Evolutionary conservation across 2,329 filamentous ascomycete genomes (phyloP).

Genomic region (Aspergillus ruber): DNA sequence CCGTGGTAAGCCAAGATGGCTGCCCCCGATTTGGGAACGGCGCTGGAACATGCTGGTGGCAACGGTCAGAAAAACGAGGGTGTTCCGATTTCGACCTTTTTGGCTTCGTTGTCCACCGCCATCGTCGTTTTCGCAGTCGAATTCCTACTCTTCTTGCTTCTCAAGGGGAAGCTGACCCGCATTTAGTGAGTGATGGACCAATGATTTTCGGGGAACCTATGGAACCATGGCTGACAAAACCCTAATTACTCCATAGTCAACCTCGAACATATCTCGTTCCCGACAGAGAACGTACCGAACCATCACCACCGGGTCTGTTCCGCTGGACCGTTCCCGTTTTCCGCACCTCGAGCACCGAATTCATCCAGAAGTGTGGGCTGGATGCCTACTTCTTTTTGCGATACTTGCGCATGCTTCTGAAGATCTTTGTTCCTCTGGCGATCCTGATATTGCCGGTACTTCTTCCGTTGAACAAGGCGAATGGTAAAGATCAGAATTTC

Average conservation of each 20-base stretch:
- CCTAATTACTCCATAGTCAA: constrained; percentile 47
- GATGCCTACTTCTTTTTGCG: constrained; percentile 97
- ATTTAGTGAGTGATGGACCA: constrained; percentile 61
- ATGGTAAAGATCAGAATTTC: constrained; percentile 58
- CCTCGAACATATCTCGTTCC: constrained; percentile 81
- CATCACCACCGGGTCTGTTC: constrained; percentile 56
- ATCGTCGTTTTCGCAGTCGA: constrained; percentile 57
- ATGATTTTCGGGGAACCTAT: neutral
- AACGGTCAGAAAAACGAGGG: constrained; percentile 30
- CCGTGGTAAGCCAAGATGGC: constrained; percentile 11
- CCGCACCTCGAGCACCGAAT: constrained; percentile 67
- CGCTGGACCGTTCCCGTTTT: constrained; percentile 53
- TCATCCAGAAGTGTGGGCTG: constrained; percentile 91
- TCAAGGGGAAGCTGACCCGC: constrained; percentile 70
- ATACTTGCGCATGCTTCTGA: constrained; percentile 75
- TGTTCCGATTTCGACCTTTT: constrained; percentile 46
- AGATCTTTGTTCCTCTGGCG: constrained; percentile 85
- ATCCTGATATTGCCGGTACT: constrained; percentile 75
- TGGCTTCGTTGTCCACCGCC: constrained; percentile 59
- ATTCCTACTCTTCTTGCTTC: constrained; percentile 63
- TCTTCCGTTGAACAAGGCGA: constrained; percentile 74
- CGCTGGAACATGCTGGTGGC: constrained; percentile 30
- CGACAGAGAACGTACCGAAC: constrained; percentile 72
- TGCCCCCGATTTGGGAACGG: constrained; percentile 22
- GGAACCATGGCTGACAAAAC: neutral